Evolutionary conservation across 306 rosid genomes (phyloP), one percentile per base, ranked within the genome.

Genomic region (Vicia sativa): DNA sequence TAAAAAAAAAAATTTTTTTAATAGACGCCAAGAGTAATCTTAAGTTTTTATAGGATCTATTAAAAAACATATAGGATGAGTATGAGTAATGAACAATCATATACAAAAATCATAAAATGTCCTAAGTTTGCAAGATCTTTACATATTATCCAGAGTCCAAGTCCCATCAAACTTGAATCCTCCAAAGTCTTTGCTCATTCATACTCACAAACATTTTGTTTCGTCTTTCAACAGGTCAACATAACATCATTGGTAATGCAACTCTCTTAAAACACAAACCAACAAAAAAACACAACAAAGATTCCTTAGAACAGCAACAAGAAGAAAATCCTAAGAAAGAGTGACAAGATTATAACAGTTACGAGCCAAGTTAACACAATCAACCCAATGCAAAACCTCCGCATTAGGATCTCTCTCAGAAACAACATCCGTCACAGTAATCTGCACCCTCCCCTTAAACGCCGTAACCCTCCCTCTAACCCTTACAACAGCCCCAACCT

Each of bases 391-490:
- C 71, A 92, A 52, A 12, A 81, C 70, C 82, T 92, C 93, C 0
- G 71, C 86, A 68, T 87, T 92, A 34, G 93, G 90, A 28, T 92
- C 98, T 18, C 84, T 87, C 77, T 90, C 93, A 0, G 76, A 15
- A 42, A 86, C 80, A 29, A 92, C 87, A 76, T 92, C 96, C 1
- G 87, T 77, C 10, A 85, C 93, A 1, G 87, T 87, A n/a, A 90
- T 76, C 85, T 92, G 98, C 67, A 75, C 77, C 8, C 11, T 26
- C 4, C 91, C 93, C 1, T 69, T 72, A 48, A 71, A 92, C 48
- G 66, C 62, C 3, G 79, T 64, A 44, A 89, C 67, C 13, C 74
- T 75, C 2, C 98, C 96, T 8, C 95, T 86, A 34, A 89, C 92
- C 13, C 90, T 81, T 2, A 84, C 96, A 6, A 85, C 90, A 2